phyloP scores from a whole-genome alignment of 2,329 filamentous ascomycete species.

The Verticillium zaregamsianum region DNA sequence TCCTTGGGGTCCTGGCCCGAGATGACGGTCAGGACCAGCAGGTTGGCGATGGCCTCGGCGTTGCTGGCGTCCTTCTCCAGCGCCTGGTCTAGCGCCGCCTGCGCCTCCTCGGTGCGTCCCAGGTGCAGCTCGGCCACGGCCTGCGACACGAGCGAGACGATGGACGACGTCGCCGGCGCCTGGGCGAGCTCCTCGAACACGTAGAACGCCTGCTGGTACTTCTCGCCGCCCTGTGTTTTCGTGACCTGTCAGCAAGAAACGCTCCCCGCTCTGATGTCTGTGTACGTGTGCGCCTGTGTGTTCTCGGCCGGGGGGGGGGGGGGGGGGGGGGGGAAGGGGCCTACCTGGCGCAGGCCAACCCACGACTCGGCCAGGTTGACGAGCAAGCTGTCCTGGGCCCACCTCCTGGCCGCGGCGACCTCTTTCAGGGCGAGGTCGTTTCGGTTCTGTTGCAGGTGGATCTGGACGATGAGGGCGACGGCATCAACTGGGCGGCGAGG shows the following conservation, averaged over 20 bases:
- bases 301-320: neutral
- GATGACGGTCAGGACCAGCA: constrained; percentile 73
- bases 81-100: constrained; percentile 79
- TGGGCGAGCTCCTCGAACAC: constrained; percentile 96
- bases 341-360: constrained; percentile 83
- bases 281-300: neutral
- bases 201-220: constrained; percentile 96
- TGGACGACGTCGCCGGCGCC: constrained; percentile 73
- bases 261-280: neutral
- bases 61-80: constrained; percentile 68
- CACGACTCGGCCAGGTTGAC: constrained; percentile 95
- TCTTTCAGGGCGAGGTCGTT: constrained; percentile 89
- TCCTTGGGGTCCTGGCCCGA: constrained; percentile 67
- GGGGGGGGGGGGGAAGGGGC: constrained; percentile 23
- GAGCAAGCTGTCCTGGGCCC: constrained; percentile 90
- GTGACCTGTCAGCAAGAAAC: constrained; percentile 19
- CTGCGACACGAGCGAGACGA: constrained; percentile 76
- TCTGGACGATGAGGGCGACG: constrained; percentile 85
- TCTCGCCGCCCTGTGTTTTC: constrained; percentile 71
- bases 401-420: constrained; percentile 78
- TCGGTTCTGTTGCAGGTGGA: constrained; percentile 87
- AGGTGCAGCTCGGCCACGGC: constrained; percentile 90
- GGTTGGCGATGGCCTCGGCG: constrained; percentile 75
- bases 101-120: constrained; percentile 81
- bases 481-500: constrained; percentile 52